Evolutionary conservation across 345 rosid species (phyloP), one percentile per base, ranked within the genome.

Genomic region (Gossypium herbaceum): DNA sequence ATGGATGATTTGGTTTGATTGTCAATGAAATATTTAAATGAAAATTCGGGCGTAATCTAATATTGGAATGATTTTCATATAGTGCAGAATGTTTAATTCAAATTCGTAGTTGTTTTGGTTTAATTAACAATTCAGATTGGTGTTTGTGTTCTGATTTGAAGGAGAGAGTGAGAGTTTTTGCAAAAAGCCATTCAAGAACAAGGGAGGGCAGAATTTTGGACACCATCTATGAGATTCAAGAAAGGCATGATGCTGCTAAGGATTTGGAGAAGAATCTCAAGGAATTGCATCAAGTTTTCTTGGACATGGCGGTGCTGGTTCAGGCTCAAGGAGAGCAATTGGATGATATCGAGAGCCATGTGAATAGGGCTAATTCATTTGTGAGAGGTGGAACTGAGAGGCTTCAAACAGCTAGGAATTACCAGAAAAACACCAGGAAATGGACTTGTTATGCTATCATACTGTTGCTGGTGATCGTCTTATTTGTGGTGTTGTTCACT

Each of bases 171-270:
- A 94, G 83, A 89, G 86, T 7, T 91, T 79, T 82, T 92, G 65
- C 95, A 92, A 76, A 94, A 89, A 44, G 98, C 97, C 29, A 94
- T 94, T 71, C 95, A 91, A 79, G 94, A 94, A 54, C 97, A 94
- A 65, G 98, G 98, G 39, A 87, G 97, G 97, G 97, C 7, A 83
- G 87, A 25, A 80, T 92, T 13, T 67, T 90, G 82, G 94, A 91
- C 77, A 88, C 97, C 0, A 89, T 91, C 65, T 86, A 84, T 72
- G 94, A 90, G 86, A 90, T 94, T 34, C 96, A 92, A 73, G 97
- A 94, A 73, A 89, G 97, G 82, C 97, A 94, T 47, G 98, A 94
- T 50, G 94, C 96, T 0, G 97, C 88, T 15, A 92, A 87, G 77
- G 94, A 90, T 41, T 72, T 94, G 22, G 94, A 92, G 86, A 90